Evolutionary conservation across 2,329 filamentous ascomycete genomes (phyloP), one percentile per base, ranked within the genome.

Genomic region (Ophiostoma ulmi): DNA sequence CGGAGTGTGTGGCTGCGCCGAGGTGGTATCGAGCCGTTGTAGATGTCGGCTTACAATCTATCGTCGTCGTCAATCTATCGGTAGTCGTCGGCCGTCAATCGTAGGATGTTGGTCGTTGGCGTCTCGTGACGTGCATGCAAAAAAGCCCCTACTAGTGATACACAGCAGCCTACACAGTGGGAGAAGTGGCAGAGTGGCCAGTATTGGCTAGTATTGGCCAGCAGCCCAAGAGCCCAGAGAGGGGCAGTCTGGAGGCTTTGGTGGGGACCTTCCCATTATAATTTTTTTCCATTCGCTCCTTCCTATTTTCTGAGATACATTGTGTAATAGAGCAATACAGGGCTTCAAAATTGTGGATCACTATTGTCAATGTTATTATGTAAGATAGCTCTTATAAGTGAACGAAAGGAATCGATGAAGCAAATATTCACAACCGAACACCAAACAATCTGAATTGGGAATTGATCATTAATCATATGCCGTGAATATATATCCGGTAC

Each of bases 211-310:
- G 41, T 44, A n/a, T 17, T 31, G 31, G 31, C 31, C 31, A 31
- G 31, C 31, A 31, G 31, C 31, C 13, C 22, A 58, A 22, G 17
- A 48, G 58, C 26, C 35, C 36, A 39, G 63, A 65, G 63, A 65
- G 63, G 63, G 63, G 63, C 63, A 65, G 63, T 65, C 58, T 63
- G 58, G 26, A 63, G 58, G 58, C 58, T 26, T 65, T 39, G 63
- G 63, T 65, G 63, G 63, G 61, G 63, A 39, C 63, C 14, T 39
- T 36, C 3, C 63, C 36, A 26, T 65, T 48, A 39, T 67, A 67
- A 67, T 67, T 67, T 67, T 67, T 67, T 48, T 5, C 39, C 65
- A 67, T 67, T 67, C 65, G 63, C 52, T 58, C 52, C 52, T 58
- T 58, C 52, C n/a, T 14, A 8, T 22, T 48, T 58, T 58, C 52